Evolutionary conservation across 2,329 filamentous ascomycete genomes (phyloP).

Genomic region (Cordyceps tenuipes): DNA sequence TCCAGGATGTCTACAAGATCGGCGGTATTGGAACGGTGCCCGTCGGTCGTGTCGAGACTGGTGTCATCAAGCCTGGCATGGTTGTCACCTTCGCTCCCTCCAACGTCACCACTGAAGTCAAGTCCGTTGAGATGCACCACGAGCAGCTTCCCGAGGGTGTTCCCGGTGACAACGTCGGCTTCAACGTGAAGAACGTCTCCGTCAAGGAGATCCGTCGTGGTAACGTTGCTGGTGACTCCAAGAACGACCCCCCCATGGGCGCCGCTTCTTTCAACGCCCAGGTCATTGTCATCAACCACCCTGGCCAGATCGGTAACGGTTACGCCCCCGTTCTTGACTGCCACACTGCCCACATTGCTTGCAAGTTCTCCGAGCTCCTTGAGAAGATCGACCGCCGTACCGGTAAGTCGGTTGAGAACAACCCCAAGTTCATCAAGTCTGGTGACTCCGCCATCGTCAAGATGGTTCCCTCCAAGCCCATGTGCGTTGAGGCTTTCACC

Average conservation of each 20-base stretch:
- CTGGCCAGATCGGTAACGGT: constrained; percentile 96
- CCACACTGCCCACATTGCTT: constrained; percentile 99
- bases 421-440: constrained; percentile 99
- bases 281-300: constrained; percentile 99
- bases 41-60: constrained; percentile 99
- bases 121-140: constrained; percentile 99
- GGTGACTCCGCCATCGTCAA: constrained; percentile 99
- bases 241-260: constrained; percentile 92
- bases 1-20: constrained; percentile 99
- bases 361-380: constrained; percentile 98
- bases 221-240: constrained; percentile 99
- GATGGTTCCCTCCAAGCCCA: constrained; percentile 99
- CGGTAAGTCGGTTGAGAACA: constrained; percentile 87
- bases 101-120: constrained; percentile 99
- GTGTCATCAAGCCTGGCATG: constrained; percentile 84
- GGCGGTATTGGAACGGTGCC: constrained; percentile 99
- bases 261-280: constrained; percentile 96
- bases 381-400: constrained; percentile 99
- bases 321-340: constrained; percentile 99
- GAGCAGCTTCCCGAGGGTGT: constrained; percentile 93
- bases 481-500: constrained; percentile 99
- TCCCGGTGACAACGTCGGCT: constrained; percentile 99
- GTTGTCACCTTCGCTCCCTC: constrained; percentile 97
- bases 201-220: constrained; percentile 99
- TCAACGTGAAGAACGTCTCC: constrained; percentile 99